Evolutionary conservation across 2,329 filamentous ascomycete genomes (phyloP), one percentile per base, ranked within the genome.

Genomic region (Talaromyces sp.): DNA sequence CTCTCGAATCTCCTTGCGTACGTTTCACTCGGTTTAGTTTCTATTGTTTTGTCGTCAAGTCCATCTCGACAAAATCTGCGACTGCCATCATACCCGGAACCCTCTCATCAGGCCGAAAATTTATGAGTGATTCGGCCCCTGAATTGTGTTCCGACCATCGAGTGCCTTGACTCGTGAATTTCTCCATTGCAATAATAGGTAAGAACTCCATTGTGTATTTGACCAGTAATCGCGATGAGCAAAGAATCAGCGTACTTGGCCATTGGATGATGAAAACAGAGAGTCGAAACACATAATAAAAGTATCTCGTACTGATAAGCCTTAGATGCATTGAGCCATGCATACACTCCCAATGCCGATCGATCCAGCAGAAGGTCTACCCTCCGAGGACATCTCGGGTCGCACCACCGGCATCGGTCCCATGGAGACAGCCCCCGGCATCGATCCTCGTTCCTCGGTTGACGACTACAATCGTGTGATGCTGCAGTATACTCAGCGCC

Each of bases 401-500:
- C 53, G 7, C 31, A 40, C 38, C 17, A 22, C 43, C 1, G 53
- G 59, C 17, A n/a, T 65, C 22, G 53, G 27, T 8, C n/a, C 51
- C n/a, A 22, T 58, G 59, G 53, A 40, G 13, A 34, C 34, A 25
- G 43, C 13, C 4, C 31, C 51, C 5, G 43, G 53, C 31, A 17
- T 59, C 11, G 61, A 66, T 22, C 59, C 59, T 27, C 43, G 22
- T 53, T 17, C 63, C 4, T 75, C 75, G 2, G 64, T 78, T n/a
- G 76, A 76, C 54, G 76, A 77, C 66, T 78, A 78, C 65, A 77
- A 75, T 67, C 75, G 75, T 27, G 71, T 75, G 60, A 78, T 78
- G 76, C 70, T 78, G 45, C 70, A 76, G 53, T 76, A 78, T 58
- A 78, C 76, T 15, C 75, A 78, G 45, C 74, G 72, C 31, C 75